Conservation (phyloP, 352 stramenopile genomes). For the Blastocystis sp. region DNA sequence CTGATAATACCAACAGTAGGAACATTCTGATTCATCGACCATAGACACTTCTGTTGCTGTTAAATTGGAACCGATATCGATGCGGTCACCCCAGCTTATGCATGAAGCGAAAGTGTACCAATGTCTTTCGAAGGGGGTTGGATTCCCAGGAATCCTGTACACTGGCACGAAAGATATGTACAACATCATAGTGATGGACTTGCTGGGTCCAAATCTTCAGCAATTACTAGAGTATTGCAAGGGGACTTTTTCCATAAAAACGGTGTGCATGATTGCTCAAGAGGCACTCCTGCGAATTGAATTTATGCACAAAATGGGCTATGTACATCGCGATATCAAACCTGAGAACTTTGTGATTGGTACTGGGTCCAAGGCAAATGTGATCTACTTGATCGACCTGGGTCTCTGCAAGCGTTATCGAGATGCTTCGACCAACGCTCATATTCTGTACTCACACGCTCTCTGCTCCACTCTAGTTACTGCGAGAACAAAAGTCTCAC, state of each 20-base stretch:
- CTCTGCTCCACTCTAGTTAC: constrained; percentile 67
- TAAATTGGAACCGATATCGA: constrained; percentile 87
- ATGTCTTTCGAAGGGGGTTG: constrained; percentile 86
- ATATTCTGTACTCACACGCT: constrained; percentile 75
- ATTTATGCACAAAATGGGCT: constrained; percentile 86
- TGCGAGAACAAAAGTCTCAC: constrained; percentile 87
- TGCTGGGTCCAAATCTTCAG: constrained; percentile 89
- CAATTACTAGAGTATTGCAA: constrained; percentile 88
- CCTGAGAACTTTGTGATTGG: constrained; percentile 91
- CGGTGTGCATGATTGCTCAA: constrained; percentile 85
- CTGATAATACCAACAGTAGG: constrained; percentile 74
- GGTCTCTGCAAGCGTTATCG: constrained; percentile 85
- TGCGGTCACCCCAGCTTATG: constrained; percentile 93
- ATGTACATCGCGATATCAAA: constrained; percentile 90
- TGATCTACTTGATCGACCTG: constrained; percentile 92
- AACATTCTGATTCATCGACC: not conserved
- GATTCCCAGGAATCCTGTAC: constrained; percentile 78
- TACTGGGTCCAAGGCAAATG: constrained; percentile 76
- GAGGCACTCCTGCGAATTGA: constrained; percentile 83
- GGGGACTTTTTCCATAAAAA: constrained; percentile 81
- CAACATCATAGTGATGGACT: constrained; percentile 99
- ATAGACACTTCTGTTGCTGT: constrained; percentile 80
- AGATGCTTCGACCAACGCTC: constrained; percentile 81
- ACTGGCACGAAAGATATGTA: constrained; percentile 91
- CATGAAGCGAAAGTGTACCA: constrained; percentile 99